A percentile compares a stretch with the other conserved stretches of the same genome.
Evolutionary conservation across 805 yeast genomes (phyloP).

Genomic region (Cephaloascus albidus): DNA sequence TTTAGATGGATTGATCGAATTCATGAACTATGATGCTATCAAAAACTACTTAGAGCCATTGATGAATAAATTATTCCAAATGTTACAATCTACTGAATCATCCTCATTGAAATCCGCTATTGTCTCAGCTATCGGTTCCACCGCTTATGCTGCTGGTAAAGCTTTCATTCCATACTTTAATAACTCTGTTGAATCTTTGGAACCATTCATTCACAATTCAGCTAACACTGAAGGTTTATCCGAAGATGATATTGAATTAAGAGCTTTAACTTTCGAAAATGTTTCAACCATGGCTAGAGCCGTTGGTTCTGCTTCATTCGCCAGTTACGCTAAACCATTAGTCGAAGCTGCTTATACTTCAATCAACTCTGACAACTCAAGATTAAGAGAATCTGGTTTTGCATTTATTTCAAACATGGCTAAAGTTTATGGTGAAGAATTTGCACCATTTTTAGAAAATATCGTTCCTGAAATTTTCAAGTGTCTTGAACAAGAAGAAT

Average conservation of each 20-base stretch:
- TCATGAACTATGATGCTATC: slow-evolving; percentile 81
- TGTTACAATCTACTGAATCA: slow-evolving; percentile 68
- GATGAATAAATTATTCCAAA: slow-evolving; percentile 79
- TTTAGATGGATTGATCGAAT: slow-evolving; percentile 85
- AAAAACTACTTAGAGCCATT: slow-evolving; percentile 73
- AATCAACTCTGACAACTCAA: slow-evolving; percentile 64
- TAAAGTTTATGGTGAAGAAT: slow-evolving; percentile 85
- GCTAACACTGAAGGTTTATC: slow-evolving; percentile 66
- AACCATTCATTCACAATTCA: slow-evolving; percentile 68
- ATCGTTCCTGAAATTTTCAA: slow-evolving; percentile 78
- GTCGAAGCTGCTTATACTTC: slow-evolving; percentile 82
- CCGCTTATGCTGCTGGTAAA: slow-evolving; percentile 92
- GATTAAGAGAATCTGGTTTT: slow-evolving; percentile 91
- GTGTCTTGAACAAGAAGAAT: slow-evolving; percentile 83
- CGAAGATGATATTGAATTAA: slow-evolving; percentile 84
- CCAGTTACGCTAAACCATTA: slow-evolving; percentile 78
- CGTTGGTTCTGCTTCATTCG: slow-evolving; percentile 85
- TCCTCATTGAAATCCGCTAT: slow-evolving; percentile 71
- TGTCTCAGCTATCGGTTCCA: slow-evolving; percentile 94
- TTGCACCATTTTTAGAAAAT: slow-evolving; percentile 74
- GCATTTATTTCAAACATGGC: slow-evolving; percentile 92
- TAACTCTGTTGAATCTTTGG: slow-evolving; percentile 69
- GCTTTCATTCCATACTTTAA: slow-evolving; percentile 80
- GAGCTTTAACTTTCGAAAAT: slow-evolving; percentile 89
- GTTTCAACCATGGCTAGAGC: slow-evolving; percentile 94